Conservation (phyloP, 257 asterid genomes). For the Ilex asprella region DNA sequence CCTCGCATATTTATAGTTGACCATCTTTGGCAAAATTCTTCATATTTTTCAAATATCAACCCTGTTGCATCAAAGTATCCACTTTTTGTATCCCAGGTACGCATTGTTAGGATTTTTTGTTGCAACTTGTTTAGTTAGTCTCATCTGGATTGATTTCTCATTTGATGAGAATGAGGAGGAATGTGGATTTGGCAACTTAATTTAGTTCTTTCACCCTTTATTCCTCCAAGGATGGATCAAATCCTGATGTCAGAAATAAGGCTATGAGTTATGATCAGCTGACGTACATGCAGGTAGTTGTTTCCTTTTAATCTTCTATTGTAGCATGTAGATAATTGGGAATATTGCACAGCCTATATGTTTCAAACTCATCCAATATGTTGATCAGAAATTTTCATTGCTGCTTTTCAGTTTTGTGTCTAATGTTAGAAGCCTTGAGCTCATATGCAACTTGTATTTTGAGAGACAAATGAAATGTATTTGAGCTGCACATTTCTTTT, state of each 20-base stretch:
- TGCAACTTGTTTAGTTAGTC: slow-evolving; percentile 11
- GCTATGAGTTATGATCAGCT: slow-evolving; percentile 83
- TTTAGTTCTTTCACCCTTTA: not conserved
- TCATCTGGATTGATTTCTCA: slow-evolving; percentile 9
- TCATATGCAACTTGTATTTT: not conserved
- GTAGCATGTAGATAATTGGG: not conserved
- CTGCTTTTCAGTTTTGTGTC: not conserved
- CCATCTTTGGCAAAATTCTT: slow-evolving; percentile 14
- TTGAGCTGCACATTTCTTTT: too few relatives aligned
- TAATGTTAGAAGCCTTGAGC: not conserved
- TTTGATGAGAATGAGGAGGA: slow-evolving; percentile 9
- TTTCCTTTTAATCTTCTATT: not conserved
- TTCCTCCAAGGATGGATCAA: slow-evolving; percentile 75
- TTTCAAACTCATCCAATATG: not conserved
- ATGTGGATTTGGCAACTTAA: slow-evolving; percentile 9
- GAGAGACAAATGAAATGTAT: too few relatives aligned
- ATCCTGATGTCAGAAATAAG: slow-evolving; percentile 61
- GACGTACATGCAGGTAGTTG: slow-evolving; percentile 85
- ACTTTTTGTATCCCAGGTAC: slow-evolving; percentile 89
- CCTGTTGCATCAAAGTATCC: slow-evolving; percentile 86
- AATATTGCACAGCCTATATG: not conserved
- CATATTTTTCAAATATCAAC: slow-evolving; percentile 56
- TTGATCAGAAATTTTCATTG: not conserved
- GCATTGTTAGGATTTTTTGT: slow-evolving; percentile 6
- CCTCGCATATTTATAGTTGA: slow-evolving; percentile 17